A percentile compares a stretch with the other conserved stretches of the same genome.
Evolutionary conservation across 768 basidiomycete species (phyloP).

Genomic region (Boletellus emodensis): DNA sequence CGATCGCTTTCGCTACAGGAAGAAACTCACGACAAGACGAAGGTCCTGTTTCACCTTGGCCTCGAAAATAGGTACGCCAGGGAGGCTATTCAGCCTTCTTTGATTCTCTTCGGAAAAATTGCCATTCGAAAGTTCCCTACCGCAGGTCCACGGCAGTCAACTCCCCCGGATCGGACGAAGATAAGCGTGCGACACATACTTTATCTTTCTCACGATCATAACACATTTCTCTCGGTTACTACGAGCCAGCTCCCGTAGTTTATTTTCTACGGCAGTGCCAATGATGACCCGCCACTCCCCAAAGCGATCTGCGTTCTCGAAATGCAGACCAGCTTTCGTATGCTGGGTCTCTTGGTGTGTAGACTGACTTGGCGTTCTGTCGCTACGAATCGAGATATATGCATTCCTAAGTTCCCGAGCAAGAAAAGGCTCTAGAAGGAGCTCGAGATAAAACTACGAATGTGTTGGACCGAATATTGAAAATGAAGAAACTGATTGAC

Average conservation of each 20-base stretch:
- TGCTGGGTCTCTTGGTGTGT: constrained; percentile 50
- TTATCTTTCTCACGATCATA: constrained; percentile 66
- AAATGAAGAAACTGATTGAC: background rate
- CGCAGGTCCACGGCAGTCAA: background rate
- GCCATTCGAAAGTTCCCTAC: constrained; percentile 64
- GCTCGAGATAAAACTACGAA: constrained; percentile 24
- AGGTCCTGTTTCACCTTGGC: constrained; percentile 60
- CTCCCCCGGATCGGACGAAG: background rate
- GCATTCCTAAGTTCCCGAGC: constrained; percentile 6
- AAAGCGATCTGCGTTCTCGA: constrained; percentile 55
- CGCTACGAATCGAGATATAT: constrained; percentile 2
- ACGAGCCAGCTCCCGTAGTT: constrained; percentile 45
- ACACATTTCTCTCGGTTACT: constrained; percentile 44
- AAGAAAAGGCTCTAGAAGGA: constrained; percentile 16
- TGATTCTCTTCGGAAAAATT: constrained; percentile 69
- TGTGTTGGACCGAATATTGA: background rate
- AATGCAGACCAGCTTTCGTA: constrained; percentile 57
- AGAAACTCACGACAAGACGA: constrained; percentile 43
- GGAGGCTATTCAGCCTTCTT: constrained; percentile 47
- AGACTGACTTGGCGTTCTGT: constrained; percentile 4
- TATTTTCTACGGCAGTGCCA: constrained; percentile 44
- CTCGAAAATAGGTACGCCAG: constrained; percentile 58
- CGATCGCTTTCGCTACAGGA: background rate
- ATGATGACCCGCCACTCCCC: constrained; percentile 64
- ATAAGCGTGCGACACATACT: constrained; percentile 36